phyloP scores from a whole-genome alignment of 23 red algal genomes.

The Pyropia yezoensis region DNA sequence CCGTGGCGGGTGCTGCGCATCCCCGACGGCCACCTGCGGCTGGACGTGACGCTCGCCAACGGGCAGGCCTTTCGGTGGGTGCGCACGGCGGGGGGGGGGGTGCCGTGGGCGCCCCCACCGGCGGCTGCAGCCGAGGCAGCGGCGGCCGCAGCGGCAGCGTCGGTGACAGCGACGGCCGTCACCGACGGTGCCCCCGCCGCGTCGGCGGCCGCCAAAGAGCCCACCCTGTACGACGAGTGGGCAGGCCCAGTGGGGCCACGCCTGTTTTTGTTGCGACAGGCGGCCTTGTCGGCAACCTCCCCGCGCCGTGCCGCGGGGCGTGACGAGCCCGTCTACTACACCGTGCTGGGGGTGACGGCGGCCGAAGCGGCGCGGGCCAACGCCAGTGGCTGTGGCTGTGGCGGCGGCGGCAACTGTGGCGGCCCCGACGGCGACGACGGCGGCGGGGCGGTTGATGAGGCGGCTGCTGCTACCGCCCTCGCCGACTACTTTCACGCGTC shows the following conservation, averaged over 20 bases:
- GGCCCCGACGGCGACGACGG: too few species aligned
- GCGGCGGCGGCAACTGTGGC: too few species aligned
- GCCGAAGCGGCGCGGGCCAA: too few species aligned
- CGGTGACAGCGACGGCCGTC: constrained; percentile 2
- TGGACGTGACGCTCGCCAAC: constrained; percentile 28
- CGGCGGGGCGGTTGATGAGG: not conserved
- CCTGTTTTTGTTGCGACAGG: too few species aligned
- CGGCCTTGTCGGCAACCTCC: not conserved
- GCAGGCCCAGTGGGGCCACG: too few species aligned
- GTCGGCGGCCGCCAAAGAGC: too few species aligned
- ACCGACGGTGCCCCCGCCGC: not conserved
- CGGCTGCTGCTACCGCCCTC: constrained; percentile 4
- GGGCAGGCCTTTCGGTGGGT: constrained; percentile 73
- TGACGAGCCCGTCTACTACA: not conserved
- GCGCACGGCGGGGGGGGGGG: constrained; percentile 1
- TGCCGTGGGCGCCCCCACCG: constrained; percentile 6
- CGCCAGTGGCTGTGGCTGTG: too few species aligned
- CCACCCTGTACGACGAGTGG: too few species aligned
- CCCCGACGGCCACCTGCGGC: constrained; percentile 29
- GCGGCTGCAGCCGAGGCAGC: constrained; percentile 8
- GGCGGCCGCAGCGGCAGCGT: constrained; percentile 14
- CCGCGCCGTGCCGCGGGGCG: constrained; percentile 33
- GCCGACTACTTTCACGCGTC: constrained; percentile 48
- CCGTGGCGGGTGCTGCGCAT: constrained; percentile 13
- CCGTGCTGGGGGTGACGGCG: too few species aligned